Evolutionary conservation across 768 basidiomycete species (phyloP).

Genomic region (Obba rivulosa): DNA sequence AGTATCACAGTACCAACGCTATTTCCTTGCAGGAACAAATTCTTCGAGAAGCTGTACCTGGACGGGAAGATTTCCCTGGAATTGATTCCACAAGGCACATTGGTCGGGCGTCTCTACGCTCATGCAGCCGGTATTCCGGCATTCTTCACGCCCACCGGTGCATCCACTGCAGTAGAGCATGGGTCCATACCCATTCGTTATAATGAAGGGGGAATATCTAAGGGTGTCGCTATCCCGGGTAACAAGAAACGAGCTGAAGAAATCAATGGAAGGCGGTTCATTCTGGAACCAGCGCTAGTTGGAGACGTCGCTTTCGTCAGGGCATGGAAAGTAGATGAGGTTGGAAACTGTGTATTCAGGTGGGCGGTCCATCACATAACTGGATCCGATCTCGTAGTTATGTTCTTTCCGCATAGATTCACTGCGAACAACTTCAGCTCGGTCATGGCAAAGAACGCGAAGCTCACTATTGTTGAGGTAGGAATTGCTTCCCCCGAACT

Average conservation of each 20-base stretch:
- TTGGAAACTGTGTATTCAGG: slow-evolving; percentile 90
- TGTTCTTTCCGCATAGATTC: slow-evolving; percentile 43
- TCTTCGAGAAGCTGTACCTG: slow-evolving; percentile 78
- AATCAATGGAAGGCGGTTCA: slow-evolving; percentile 73
- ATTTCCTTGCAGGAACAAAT: slow-evolving; percentile 59
- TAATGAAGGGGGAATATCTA: slow-evolving; percentile 65
- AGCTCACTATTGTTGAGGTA: slow-evolving; percentile 86
- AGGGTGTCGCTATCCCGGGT: slow-evolving; percentile 68
- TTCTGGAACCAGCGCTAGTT: slow-evolving; percentile 75
- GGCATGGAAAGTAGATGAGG: slow-evolving; percentile 91
- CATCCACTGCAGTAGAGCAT: slow-evolving; percentile 75
- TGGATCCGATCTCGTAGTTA: no score
- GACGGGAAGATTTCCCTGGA: slow-evolving; percentile 78
- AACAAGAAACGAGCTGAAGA: slow-evolving; percentile 71
- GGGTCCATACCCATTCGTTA: slow-evolving; percentile 78
- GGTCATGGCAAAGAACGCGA: slow-evolving; percentile 87
- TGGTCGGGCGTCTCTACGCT: slow-evolving; percentile 83
- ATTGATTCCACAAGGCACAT: slow-evolving; percentile 88
- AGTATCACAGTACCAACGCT: neutral
- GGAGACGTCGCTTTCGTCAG: slow-evolving; percentile 83
- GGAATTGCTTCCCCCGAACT: neutral
- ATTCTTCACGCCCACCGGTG: slow-evolving; percentile 92
- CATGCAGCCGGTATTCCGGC: slow-evolving; percentile 90
- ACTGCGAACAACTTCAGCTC: slow-evolving; percentile 84
- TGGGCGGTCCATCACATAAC: slow-evolving; percentile 24